Base-by-base conservation (phyloP, 345 rosid genomes). In the Brassica carinata region DNA sequence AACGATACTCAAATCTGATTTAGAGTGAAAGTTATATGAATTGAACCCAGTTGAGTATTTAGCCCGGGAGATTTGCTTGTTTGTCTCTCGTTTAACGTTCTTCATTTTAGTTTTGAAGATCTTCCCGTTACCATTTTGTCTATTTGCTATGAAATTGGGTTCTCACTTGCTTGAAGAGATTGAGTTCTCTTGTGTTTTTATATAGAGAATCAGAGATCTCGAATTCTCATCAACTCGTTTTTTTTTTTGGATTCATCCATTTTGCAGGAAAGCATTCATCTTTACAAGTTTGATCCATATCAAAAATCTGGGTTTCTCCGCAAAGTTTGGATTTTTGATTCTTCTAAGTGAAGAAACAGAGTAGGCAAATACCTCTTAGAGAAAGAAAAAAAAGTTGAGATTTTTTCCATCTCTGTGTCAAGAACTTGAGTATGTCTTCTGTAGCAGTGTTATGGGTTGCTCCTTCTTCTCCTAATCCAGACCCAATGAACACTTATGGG, bases 371-470 rank as follows among this genome's bases (percentile, higher is more conserved):
- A 23, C 5, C 34, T 23, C 26, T 23, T 23, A 23, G 26, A 23
- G 26, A 23, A 23, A 23, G 26, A 23, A 23, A 23, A 23, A 23
- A 23, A 3, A 31, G 34, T 31, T 31, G 5, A 31, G 34, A 31
- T 31, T 43, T 8, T 43, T 43, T 43, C 53, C 4, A 10, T 9
- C 45, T 38, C 45, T 64, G 34, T 65, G 31, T 45, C 33, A 51
- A 45, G 27, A 75, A 4, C 33, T 64, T 65, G 48, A 76, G 77
- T 62, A 82, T 82, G 84, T 62, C 81, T 82, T 65, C 84, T 76
- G 84, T 72, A 62, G 84, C 81, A 67, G 84, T 82, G 74, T 82
- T 77, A 34, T 77, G 81, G 81, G 75, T 82, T 67, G 78, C 84
- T 48, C 38, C 81, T 13, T 34, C 84, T 31, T 81, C 81, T 51